A percentile compares a stretch with the other conserved stretches of the same genome.
phyloP scores from a whole-genome alignment of 73 alveolate species.

The Paramecium biaurelia region DNA sequence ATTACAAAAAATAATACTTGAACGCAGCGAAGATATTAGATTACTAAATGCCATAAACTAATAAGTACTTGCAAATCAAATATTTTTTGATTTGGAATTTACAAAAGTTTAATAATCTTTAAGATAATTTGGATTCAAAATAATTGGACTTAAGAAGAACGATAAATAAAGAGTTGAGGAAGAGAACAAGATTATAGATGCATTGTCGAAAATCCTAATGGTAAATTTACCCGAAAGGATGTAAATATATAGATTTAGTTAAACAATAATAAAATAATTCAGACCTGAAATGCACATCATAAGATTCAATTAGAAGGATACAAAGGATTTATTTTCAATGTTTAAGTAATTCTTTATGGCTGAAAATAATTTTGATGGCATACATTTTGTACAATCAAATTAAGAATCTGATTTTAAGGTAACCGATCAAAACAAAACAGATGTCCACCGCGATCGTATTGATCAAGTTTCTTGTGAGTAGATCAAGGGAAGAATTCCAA shows the following conservation, averaged over 20 bases:
- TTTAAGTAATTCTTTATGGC: conserved; percentile 55
- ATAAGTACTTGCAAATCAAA: conserved; percentile 17
- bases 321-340: conserved; percentile 27
- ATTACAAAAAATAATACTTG: not conserved
- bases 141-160: conserved; percentile 2
- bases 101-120: not conserved
- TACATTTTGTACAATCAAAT: not conserved
- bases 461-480: not conserved
- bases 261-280: conserved; percentile 6
- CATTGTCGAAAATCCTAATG: not conserved
- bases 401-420: conserved; percentile 36
- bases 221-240: conserved; percentile 44
- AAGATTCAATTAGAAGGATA: conserved; percentile 41
- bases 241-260: conserved; percentile 10
- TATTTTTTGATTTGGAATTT: conserved; percentile 41
- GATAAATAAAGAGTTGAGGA: conserved; percentile 29
- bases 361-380: conserved; percentile 41
- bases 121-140: conserved; percentile 41
- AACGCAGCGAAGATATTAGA: conserved; percentile 4
- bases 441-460: conserved; percentile 26
- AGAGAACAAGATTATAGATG: conserved; percentile 6
- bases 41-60: not conserved
- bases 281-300: conserved; percentile 51
- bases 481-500: conserved; percentile 47
- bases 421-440: conserved; percentile 38